A percentile compares a stretch with the other conserved stretches of the same genome.
Conservation (phyloP, 768 basidiomycete species). For the Mycena kentingensis region DNA sequence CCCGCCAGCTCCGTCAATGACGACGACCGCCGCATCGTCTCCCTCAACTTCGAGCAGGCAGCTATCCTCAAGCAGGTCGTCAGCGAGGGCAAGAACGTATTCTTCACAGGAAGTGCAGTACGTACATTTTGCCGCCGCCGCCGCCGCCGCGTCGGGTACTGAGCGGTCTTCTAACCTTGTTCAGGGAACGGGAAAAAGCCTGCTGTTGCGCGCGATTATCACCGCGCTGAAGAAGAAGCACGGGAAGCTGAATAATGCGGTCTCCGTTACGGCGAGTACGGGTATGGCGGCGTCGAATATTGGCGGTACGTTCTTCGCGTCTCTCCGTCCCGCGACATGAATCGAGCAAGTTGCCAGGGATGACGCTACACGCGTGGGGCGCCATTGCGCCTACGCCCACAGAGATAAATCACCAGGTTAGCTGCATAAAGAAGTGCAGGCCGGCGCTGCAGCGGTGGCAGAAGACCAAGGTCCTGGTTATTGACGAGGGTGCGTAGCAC, state of each 20-base stretch:
- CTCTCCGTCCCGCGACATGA: conserved; percentile 41
- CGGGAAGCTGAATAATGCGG: conserved; percentile 49
- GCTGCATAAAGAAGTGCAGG: conserved; percentile 62
- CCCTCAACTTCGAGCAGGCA: conserved; percentile 54
- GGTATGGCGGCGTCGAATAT: conserved; percentile 73
- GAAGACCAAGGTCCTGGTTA: conserved; percentile 63
- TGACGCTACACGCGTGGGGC: conserved; percentile 77
- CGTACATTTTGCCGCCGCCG: conserved; percentile 39
- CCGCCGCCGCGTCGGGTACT: conserved; percentile 4
- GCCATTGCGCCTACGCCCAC: conserved; percentile 69
- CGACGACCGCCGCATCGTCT: conserved; percentile 17
- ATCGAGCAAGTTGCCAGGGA: conserved; percentile 38
- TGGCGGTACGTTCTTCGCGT: conserved; percentile 42
- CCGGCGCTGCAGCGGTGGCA: conserved; percentile 70
- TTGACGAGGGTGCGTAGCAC: conserved; percentile 54
- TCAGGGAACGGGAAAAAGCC: conserved; percentile 83
- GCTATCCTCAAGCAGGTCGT: conserved; percentile 66
- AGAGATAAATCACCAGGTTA: conserved; percentile 47
- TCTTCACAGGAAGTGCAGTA: conserved; percentile 69
- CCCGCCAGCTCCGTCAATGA: conserved; percentile 19
- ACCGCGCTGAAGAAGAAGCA: conserved; percentile 50
- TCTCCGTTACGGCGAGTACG: conserved; percentile 79
- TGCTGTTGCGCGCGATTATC: conserved; percentile 78
- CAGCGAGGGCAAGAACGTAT: conserved; percentile 58
- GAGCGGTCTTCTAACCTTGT: neutral